Conservation (phyloP, 345 rosid species). For the Moringa oleifera region DNA sequence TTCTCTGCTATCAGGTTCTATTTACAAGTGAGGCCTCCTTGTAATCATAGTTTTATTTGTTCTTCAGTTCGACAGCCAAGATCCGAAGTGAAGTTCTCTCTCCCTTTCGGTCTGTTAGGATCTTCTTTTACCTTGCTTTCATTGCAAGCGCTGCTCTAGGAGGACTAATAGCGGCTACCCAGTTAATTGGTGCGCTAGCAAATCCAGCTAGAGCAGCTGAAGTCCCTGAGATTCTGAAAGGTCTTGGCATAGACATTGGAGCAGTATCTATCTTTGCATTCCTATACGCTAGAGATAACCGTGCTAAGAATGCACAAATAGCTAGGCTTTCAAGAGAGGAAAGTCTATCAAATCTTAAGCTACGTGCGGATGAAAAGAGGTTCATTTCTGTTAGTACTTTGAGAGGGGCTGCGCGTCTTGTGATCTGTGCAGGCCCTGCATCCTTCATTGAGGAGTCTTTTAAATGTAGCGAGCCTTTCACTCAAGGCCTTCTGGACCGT, state of each 20-base stretch:
- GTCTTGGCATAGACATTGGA: slow-evolving; percentile 71
- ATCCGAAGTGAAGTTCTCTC: slow-evolving; percentile 88
- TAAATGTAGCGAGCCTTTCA: slow-evolving; percentile 66
- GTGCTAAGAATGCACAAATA: slow-evolving; percentile 64
- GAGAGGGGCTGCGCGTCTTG: slow-evolving; percentile 80
- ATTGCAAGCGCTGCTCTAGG: slow-evolving; percentile 77
- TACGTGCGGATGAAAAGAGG: slow-evolving; percentile 62
- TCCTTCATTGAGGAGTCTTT: slow-evolving; percentile 64
- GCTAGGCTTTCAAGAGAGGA: slow-evolving; percentile 93
- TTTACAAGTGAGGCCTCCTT: slow-evolving; percentile 18
- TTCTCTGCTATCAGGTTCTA: slow-evolving; percentile 24
- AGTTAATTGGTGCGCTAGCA: slow-evolving; percentile 62
- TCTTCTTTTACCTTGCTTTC: slow-evolving; percentile 93
- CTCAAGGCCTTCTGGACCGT: slow-evolving; percentile 71
- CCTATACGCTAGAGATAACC: slow-evolving; percentile 72
- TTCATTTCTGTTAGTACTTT: slow-evolving; percentile 55
- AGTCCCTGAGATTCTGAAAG: slow-evolving; percentile 55
- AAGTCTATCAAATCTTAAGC: slow-evolving; percentile 77
- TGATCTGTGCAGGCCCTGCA: slow-evolving; percentile 79
- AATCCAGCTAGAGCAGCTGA: slow-evolving; percentile 67
- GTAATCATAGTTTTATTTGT: slow-evolving; percentile 22
- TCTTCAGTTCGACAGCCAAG: slow-evolving; percentile 69
- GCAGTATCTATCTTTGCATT: slow-evolving; percentile 74
- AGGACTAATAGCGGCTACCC: slow-evolving; percentile 74
- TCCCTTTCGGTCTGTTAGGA: slow-evolving; percentile 87